These are phyloP conservation scores for Rehmannia glutinosa DNA, from an alignment of 257 asterid genomes.

Conservation along the genomic window DNA sequence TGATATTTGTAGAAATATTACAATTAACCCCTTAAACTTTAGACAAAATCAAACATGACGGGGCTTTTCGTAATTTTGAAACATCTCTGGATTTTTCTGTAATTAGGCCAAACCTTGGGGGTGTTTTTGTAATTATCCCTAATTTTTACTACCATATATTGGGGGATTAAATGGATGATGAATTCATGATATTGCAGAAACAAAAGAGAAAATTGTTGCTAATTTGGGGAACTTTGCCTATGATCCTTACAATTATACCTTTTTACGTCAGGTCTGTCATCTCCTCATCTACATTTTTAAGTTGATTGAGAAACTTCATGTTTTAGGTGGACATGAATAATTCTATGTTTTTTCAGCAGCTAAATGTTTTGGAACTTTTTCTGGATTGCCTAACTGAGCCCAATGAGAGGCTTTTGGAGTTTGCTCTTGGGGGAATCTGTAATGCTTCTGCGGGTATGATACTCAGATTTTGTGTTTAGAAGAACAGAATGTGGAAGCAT, in stretches of 20 bases:
- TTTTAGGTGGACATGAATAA: slow-evolving; percentile 1
- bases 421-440: slow-evolving; percentile 91
- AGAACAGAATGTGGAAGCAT: neutral
- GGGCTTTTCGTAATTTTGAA: no score
- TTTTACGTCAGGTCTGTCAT: slow-evolving; percentile 69
- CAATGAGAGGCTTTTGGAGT: slow-evolving; percentile 82
- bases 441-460: slow-evolving; percentile 70
- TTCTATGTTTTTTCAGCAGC: slow-evolving; percentile 39
- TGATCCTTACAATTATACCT: slow-evolving; percentile 86
- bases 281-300: neutral
- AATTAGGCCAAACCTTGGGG: no score
- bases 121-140: no score
- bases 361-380: slow-evolving; percentile 85
- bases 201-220: slow-evolving; percentile 79
- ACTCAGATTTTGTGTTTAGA: neutral
- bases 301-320: neutral
- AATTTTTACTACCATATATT: neutral
- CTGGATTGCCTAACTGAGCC: slow-evolving; percentile 93
- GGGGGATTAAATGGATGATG: slow-evolving; percentile 8
- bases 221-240: slow-evolving; percentile 91
- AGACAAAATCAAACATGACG: no score
- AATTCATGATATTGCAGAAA: slow-evolving; percentile 47
- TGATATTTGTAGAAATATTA: no score
- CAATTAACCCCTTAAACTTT: no score
- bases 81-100: no score